Base-by-base conservation (phyloP, 2,329 filamentous ascomycete species). In the Fusarium coicis region DNA sequence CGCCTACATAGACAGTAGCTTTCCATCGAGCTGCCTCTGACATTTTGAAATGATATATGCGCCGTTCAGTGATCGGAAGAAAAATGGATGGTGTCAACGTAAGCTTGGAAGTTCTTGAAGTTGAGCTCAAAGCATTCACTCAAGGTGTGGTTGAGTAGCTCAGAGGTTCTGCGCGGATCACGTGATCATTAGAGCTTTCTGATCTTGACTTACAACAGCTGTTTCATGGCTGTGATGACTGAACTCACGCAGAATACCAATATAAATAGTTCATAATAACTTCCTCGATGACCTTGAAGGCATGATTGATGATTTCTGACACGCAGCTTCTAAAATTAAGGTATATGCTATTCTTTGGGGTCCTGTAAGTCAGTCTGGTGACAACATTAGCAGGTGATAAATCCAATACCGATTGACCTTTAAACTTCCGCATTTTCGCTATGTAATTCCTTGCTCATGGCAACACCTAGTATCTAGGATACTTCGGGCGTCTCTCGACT, bases 1-100 rank as follows among this genome's bases (percentile, higher is more conserved):
- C 96, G 72, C 95, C 95, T 57, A 99, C 93, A 80, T 97, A 97
- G 70, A 99, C 88, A 16, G 96, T 99, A 50, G 93, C 91, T 84
- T 97, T 98, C 84, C 96, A 92, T 71, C 96, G 91, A 56, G 93
- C 86, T 59, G 92, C 86, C 81, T 98, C 95, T 37, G 94, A 91
- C 93, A 98, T 97, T 66, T 63, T 78, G 53, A 36, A 40, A 40
- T 46, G 11, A 14, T 36, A 34, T 56, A 50, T 65, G 54, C 58
- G 54, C 19, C 50, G 66, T 42, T 42, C 18, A 14, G 37, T 52
- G 30, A 36, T 34, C 12, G 46, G 26, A 39, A 46, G 14, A 63
- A 47, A 37, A 64, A 52, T 37, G 28, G 42, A 50, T 55, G 44
- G 47, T 42, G 50, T 32, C 50, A n/a, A 39, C 49, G 40, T 49